These are phyloP conservation scores for Malus sieversii DNA, from an alignment of 306 rosid genomes.

Conservation along the genomic window DNA sequence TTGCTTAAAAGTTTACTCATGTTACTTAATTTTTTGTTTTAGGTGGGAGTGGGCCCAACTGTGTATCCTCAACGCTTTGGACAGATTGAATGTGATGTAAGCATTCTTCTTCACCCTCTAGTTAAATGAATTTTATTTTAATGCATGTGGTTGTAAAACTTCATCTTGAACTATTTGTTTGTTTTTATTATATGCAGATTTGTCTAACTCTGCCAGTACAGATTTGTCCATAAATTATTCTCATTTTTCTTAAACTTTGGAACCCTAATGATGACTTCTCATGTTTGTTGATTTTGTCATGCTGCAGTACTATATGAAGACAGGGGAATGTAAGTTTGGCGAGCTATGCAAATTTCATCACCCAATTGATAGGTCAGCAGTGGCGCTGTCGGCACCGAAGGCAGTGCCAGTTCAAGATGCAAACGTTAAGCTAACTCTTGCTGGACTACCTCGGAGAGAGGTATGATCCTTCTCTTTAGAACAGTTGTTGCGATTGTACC, in stretches of 20 bases:
- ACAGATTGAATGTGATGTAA: conserved; percentile 82
- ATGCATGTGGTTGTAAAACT: neutral
- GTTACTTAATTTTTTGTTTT: conserved; percentile 32
- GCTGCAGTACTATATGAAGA: conserved; percentile 83
- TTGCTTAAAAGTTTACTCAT: conserved; percentile 14
- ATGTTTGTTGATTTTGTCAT: neutral
- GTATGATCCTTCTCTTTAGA: conserved; percentile 26
- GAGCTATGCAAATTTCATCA: conserved; percentile 88
- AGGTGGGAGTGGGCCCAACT: conserved; percentile 52
- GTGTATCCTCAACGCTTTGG: conserved; percentile 89
- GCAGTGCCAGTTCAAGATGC: conserved; percentile 26
- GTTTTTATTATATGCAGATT: no score
- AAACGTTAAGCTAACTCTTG: conserved; percentile 69
- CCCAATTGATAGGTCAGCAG: conserved; percentile 75
- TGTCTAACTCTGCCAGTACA: neutral
- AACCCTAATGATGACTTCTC: neutral
- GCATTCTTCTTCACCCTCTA: conserved; percentile 4
- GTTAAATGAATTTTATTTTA: neutral
- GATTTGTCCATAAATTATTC: neutral
- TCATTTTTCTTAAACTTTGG: neutral
- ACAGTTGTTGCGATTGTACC: neutral
- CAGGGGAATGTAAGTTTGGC: conserved; percentile 77
- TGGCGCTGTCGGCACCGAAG: conserved; percentile 27
- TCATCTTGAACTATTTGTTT: no score
- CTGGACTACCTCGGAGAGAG: conserved; percentile 98